Evolutionary conservation across 2,329 filamentous ascomycete genomes (phyloP).

Genomic region (Xylaria digitata): DNA sequence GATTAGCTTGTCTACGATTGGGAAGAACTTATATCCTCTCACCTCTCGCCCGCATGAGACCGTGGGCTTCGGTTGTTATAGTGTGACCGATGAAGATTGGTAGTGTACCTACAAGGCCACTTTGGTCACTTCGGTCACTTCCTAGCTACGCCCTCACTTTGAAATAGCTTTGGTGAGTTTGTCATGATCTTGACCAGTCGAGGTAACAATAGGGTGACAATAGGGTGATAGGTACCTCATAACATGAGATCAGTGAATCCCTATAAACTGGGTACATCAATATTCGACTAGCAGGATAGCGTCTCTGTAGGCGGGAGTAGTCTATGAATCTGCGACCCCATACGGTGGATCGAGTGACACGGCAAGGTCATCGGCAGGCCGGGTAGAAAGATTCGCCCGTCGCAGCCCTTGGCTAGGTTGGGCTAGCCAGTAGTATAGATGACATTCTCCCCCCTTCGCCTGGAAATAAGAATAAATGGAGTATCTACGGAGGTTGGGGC

Average conservation of each 20-base stretch:
- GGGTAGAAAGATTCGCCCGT: slow-evolving; percentile 33
- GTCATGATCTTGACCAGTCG: slow-evolving; percentile 15
- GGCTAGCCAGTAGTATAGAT: no score
- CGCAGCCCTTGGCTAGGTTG: neutral
- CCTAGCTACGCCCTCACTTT: slow-evolving; percentile 21
- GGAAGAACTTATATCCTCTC: slow-evolving; percentile 24
- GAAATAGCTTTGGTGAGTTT: neutral
- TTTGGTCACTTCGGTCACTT: neutral
- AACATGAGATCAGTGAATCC: neutral
- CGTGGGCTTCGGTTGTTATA: slow-evolving; percentile 21
- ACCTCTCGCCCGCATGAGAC: slow-evolving; percentile 3
- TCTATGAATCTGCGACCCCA: neutral
- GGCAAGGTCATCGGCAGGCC: slow-evolving; percentile 32
- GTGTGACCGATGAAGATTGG: slow-evolving; percentile 14
- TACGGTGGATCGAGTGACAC: slow-evolving; percentile 27
- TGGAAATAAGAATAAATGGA: no score
- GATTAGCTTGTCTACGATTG: slow-evolving; percentile 7
- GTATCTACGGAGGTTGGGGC: no score
- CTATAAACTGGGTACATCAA: slow-evolving; percentile 2
- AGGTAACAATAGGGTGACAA: neutral
- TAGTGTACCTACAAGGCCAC: neutral
- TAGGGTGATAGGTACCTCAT: no score
- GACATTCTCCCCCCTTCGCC: neutral
- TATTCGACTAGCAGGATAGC: slow-evolving; percentile 1
- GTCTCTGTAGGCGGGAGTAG: neutral